phyloP scores from a whole-genome alignment of 106 monocot species.

The Narthecium ossifragum region DNA sequence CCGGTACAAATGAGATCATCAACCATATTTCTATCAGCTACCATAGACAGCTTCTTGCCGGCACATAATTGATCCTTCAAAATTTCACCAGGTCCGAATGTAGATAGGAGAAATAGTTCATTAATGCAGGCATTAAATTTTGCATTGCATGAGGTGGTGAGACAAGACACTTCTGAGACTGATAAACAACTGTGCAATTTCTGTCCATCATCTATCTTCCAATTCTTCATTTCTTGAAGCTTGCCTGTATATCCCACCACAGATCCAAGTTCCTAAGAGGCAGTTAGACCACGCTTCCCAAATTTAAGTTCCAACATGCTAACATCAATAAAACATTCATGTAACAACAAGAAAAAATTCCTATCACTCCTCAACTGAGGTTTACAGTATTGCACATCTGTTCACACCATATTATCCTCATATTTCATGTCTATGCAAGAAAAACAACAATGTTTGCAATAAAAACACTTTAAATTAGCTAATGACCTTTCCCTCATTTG shows the following conservation, averaged over 20 bases:
- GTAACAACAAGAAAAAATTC: no score
- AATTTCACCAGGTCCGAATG: conserved; percentile 8
- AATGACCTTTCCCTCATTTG: no score
- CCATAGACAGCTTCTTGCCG: conserved; percentile 16
- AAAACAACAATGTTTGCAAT: no score
- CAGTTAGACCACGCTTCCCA: no score
- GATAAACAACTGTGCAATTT: conserved; percentile 14
- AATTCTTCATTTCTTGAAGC: conserved; percentile 27
- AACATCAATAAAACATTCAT: no score
- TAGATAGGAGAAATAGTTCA: conserved; percentile 21
- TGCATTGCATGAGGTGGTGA: conserved; percentile 15
- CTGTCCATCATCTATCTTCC: conserved; percentile 27
- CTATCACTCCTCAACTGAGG: no score
- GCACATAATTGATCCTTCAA: conserved; percentile 8
- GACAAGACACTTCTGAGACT: conserved; percentile 22
- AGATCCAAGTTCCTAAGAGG: no score
- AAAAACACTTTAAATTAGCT: no score
- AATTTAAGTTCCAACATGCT: no score
- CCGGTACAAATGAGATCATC: conserved; percentile 37
- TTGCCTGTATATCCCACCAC: background rate
- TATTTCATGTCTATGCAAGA: no score
- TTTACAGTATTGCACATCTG: no score
- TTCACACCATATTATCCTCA: no score
- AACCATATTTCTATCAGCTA: conserved; percentile 12
- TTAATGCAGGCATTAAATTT: conserved; percentile 24